Percentiles rank a stretch among this genome's conserved stretches.
Conservation (phyloP, 2,329 filamentous ascomycete genomes). For the Fusarium decemcellulare region DNA sequence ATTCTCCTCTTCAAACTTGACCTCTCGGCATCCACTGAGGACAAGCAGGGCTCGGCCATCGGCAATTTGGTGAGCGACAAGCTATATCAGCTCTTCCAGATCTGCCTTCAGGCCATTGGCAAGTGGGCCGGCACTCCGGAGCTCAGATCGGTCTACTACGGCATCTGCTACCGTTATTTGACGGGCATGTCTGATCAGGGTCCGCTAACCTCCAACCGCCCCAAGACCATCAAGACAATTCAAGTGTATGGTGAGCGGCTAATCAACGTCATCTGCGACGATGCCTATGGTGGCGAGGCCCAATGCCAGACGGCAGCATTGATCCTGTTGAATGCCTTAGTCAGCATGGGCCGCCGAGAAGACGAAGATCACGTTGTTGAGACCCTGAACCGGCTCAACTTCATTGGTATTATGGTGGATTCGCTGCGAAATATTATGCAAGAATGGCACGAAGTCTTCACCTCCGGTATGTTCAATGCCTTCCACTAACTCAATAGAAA, state of each 20-base stretch:
- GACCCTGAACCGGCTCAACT: constrained; percentile 87
- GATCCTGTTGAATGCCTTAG: constrained; percentile 84
- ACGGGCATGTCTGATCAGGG: constrained; percentile 74
- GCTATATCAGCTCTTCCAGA: constrained; percentile 91
- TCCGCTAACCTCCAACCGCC: constrained; percentile 61
- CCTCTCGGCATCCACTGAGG: constrained; percentile 57
- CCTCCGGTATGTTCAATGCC: constrained; percentile 63
- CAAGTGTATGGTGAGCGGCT: constrained; percentile 79
- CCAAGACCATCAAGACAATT: constrained; percentile 81
- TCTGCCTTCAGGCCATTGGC: constrained; percentile 84
- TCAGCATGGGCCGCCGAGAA: constrained; percentile 80
- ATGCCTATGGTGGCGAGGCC: constrained; percentile 88
- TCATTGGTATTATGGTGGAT: constrained; percentile 91
- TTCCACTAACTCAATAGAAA: background rate
- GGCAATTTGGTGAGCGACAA: constrained; percentile 89
- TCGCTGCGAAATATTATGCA: constrained; percentile 83
- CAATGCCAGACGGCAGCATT: constrained; percentile 88
- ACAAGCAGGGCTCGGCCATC: constrained; percentile 62
- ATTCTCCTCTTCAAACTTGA: constrained; percentile 81
- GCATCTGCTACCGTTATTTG: constrained; percentile 90
- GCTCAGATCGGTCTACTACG: constrained; percentile 89
- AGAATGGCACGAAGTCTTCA: constrained; percentile 75
- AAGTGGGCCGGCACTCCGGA: constrained; percentile 78
- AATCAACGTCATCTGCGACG: constrained; percentile 90
- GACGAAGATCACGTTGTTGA: constrained; percentile 83